Conservation (phyloP, 257 asterid genomes). For the Fraxinus anomala region DNA sequence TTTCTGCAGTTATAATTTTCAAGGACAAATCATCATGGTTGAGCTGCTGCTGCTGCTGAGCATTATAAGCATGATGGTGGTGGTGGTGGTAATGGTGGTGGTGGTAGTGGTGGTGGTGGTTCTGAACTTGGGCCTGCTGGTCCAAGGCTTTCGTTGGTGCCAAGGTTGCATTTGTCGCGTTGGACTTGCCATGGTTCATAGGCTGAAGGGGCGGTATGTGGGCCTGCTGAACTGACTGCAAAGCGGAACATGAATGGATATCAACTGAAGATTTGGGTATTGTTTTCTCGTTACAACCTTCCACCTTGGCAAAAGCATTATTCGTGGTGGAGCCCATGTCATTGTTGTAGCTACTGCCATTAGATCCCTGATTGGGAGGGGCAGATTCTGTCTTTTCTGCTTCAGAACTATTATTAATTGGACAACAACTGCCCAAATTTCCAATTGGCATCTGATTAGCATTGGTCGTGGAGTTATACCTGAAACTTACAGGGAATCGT, state of each 20-base stretch:
- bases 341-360: conserved; percentile 51
- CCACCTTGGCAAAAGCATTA: conserved; percentile 35
- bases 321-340: conserved; percentile 58
- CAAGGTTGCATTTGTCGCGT: conserved; percentile 26
- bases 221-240: conserved; percentile 40
- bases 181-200: conserved; percentile 27
- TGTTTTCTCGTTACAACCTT: conserved; percentile 30
- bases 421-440: conserved; percentile 49
- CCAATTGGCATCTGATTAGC: conserved; percentile 46
- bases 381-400: conserved; percentile 47
- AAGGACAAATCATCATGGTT: conserved; percentile 29
- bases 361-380: conserved; percentile 47
- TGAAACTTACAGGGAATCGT: conserved; percentile 13
- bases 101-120: conserved; percentile 56
- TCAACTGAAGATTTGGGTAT: conserved; percentile 27
- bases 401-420: conserved; percentile 44
- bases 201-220: conserved; percentile 32
- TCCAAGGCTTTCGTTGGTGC: conserved; percentile 32
- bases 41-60: conserved; percentile 40
- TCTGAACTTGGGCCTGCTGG: conserved; percentile 47
- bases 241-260: conserved; percentile 32
- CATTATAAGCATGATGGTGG: conserved; percentile 26
- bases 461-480: conserved; percentile 44
- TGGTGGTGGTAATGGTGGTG: conserved; percentile 46
- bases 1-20: conserved; percentile 23